Conservation (phyloP, 805 yeast genomes). For the Kodamaea lidongshanica region DNA sequence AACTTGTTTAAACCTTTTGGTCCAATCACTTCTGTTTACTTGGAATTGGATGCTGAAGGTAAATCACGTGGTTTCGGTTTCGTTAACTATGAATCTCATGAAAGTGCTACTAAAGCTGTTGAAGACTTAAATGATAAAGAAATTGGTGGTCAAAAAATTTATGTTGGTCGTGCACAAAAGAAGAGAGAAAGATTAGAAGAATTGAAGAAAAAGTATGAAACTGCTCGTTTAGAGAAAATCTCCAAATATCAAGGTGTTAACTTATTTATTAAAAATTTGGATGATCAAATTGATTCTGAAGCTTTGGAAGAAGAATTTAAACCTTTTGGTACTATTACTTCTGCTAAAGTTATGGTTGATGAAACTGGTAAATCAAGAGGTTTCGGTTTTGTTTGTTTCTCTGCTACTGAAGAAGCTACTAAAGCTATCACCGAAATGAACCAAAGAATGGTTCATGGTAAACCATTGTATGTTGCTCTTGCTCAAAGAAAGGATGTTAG, state of each 20-base stretch:
- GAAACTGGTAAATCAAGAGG: conserved; percentile 95
- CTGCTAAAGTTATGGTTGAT: conserved; percentile 94
- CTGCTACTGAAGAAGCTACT: conserved; percentile 97
- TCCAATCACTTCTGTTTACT: conserved; percentile 71
- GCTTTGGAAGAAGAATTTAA: conserved; percentile 85
- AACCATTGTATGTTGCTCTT: conserved; percentile 96
- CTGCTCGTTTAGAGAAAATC: conserved; percentile 83
- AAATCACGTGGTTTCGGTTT: conserved; percentile 95
- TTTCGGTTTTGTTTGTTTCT: conserved; percentile 97
- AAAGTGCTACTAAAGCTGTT: conserved; percentile 84
- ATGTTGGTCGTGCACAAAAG: conserved; percentile 99
- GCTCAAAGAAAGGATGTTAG: conserved; percentile 99
- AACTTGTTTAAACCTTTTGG: conserved; percentile 72
- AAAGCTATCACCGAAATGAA: conserved; percentile 98
- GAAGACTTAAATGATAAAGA: conserved; percentile 87
- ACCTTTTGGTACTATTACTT: conserved; percentile 90
- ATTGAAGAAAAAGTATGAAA: conserved; percentile 90
- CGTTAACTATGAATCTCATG: conserved; percentile 84
- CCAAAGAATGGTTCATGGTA: conserved; percentile 89
- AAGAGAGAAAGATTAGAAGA: conserved; percentile 96
- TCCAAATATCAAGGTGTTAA: conserved; percentile 96
- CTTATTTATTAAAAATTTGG: conserved; percentile 94
- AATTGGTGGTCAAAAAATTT: conserved; percentile 75
- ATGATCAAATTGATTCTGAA: conserved; percentile 88
- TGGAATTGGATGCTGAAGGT: conserved; percentile 78